Base-by-base conservation (phyloP, 371 early-diverging fungal species). In the Rhizomucor miehei region DNA sequence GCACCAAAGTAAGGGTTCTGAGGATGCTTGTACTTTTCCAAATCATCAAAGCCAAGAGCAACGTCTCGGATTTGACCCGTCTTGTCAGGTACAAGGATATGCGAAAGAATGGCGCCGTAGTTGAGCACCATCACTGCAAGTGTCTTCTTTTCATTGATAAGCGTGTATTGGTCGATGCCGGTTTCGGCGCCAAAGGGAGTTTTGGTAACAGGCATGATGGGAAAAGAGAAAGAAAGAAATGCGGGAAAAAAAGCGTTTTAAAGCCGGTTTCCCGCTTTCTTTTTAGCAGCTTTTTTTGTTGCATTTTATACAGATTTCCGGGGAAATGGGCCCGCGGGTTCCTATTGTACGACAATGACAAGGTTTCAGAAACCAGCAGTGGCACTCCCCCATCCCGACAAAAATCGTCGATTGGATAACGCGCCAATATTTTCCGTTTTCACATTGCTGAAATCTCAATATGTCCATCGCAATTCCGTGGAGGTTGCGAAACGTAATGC, bases 61-160 rank as follows among this genome's bases (percentile, higher is more conserved):
- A 77, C 69, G 48, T 77, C 78, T 38, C 72, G 69, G 25, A 77
- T 47, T 24, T 54, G 37, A 13, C 78, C 78, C 0, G 59, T 59
- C 48, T 70, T 72, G 54, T 77, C 78, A 17, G 78, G 78, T 3
- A 73, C 73, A 9, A 77, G 58, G 39, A 72, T 66, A 57, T 77
- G 72, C 9, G 75, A 63, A 21, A 77, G 55, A 21, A 58, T 68
- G 29, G 62, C 78, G 39, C 78, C 78, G 57, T 73, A 69, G 45
- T 71, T 75, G 39, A 79, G 52, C 4, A 79, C 56, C 69, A 75
- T 79, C 45, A 75, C 75, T 6, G 74, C 69, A 44, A 79, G 54
- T 0, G 75, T 75, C 51, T 70, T 70, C 17, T 57, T 60, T 13
- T 63, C 59, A 20, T 79, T 79, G 44, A 73, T 73, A 43, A 79